Conservation (phyloP, 345 rosid species). For the Pistacia vera region DNA sequence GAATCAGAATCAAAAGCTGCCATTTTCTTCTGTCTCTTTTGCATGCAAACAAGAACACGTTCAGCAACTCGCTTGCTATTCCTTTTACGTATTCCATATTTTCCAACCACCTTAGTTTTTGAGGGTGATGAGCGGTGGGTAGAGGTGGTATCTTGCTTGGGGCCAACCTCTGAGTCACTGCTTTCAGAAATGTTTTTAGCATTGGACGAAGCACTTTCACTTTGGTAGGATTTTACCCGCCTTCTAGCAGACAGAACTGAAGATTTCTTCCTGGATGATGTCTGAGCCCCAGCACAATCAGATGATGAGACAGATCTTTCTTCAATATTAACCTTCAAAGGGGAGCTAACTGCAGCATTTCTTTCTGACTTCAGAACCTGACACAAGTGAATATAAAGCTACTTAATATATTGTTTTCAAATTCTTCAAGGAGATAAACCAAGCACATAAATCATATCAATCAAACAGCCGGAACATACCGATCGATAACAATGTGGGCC, state of each 20-base stretch:
- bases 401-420: constrained; percentile 15
- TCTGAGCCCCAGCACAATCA: constrained; percentile 48
- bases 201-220: constrained; percentile 96
- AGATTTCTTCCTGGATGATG: constrained; percentile 52
- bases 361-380: constrained; percentile 71
- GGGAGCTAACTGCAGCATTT: constrained; percentile 29
- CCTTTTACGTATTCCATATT: constrained; percentile 66
- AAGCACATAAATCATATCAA: constrained; percentile 15
- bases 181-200: constrained; percentile 74
- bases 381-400: constrained; percentile 20
- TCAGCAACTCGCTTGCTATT: constrained; percentile 92
- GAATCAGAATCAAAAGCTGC: constrained; percentile 79
- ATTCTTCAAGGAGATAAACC: constrained; percentile 14
- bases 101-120: constrained; percentile 62
- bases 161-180: constrained; percentile 88
- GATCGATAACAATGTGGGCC: constrained; percentile 73
- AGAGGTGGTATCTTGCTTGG: constrained; percentile 48
- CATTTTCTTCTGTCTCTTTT: constrained; percentile 82
- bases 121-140: constrained; percentile 51
- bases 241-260: constrained; percentile 51
- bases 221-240: constrained; percentile 63
- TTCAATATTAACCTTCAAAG: constrained; percentile 46
- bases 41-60: constrained; percentile 70
- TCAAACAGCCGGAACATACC: constrained; percentile 43
- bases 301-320: constrained; percentile 55